Evolutionary conservation across 129 eudicot genomes (phyloP), one percentile per base, ranked within the genome.

Genomic region (Tagetes patula): DNA sequence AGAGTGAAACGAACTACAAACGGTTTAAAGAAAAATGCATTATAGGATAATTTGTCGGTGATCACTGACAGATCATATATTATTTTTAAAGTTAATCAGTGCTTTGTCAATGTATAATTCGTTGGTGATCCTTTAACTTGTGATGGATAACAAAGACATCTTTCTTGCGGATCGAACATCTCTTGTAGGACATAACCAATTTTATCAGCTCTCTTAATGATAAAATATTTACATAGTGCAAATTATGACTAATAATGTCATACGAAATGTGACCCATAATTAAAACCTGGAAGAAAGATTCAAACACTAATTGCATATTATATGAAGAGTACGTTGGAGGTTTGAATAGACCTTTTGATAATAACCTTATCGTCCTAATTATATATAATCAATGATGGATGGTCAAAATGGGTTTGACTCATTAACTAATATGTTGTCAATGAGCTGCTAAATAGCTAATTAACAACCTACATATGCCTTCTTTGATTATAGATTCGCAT

Each of bases 311-410:
- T 0, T 58, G 2, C 0, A 20, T 20, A 20, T 14, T 20, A 20
- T 14, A 38, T 60, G 39, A 39, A 6, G 1, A 38, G 34, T 39
- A 64, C 14, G 69, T 64, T 40, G 69, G 36, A 64, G 69, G 33
- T 64, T 64, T 64, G 69, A 64, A 64, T 40, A 64, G 69, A 64
- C 69, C 69, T 9, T 8, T 65, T 42, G 70, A 41, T 37, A 42
- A 42, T 63, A 37, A 37, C 46, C 10, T 37, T 63, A 47, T 37
- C 5, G 27, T 38, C 45, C 31, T 14, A 8, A 20, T 20, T 20
- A 20, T 20, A 20, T 20, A 56, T 31, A 30, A 56, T 56, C 38
- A 56, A 56, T 11, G 14, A 42, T 42, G 71, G 52, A 41, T 38
- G 53, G 71, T 43, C 38, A 66, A 66, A 27, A 6, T 42, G 20